Evolutionary conservation across 2,329 filamentous ascomycete genomes (phyloP).

Genomic region (Ophiostoma ulmi): DNA sequence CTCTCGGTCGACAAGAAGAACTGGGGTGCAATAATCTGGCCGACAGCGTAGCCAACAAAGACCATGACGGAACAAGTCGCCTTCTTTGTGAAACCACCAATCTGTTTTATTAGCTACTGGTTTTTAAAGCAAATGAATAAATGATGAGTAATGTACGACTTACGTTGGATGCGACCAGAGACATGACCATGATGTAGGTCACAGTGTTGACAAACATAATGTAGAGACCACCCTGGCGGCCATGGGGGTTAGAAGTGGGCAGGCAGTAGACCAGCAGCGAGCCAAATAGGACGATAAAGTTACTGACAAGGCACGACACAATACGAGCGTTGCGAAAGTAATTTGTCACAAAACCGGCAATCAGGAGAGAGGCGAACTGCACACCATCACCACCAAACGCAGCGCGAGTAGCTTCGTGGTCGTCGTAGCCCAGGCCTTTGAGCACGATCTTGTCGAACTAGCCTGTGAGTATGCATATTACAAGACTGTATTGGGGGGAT

Average conservation of each 20-base stretch:
- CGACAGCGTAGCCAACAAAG: conserved; percentile 57
- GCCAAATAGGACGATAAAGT: background rate
- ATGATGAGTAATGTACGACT: background rate
- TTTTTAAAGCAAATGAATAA: background rate
- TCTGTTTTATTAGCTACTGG: conserved; percentile 30
- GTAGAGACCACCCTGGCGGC: conserved; percentile 48
- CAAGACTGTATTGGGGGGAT: background rate
- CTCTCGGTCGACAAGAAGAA: conserved; percentile 54
- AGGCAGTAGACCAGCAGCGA: conserved; percentile 40
- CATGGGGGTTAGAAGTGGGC: conserved; percentile 43
- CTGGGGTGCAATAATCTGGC: conserved; percentile 43
- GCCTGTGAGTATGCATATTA: background rate
- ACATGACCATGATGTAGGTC: conserved; percentile 53
- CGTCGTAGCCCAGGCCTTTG: conserved; percentile 53
- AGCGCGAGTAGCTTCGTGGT: conserved; percentile 37
- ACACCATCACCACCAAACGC: conserved; percentile 26
- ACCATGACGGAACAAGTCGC: conserved; percentile 61
- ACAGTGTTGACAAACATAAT: conserved; percentile 50
- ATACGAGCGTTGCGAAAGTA: conserved; percentile 41
- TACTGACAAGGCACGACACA: background rate
- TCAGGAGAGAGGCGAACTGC: conserved; percentile 25
- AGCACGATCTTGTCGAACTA: conserved; percentile 48
- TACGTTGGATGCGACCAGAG: conserved; percentile 53
- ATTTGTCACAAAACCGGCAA: conserved; percentile 40
- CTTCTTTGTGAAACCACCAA: conserved; percentile 64